phyloP scores from a whole-genome alignment of 768 basidiomycete genomes.

The Boletus tylopilopsis region DNA sequence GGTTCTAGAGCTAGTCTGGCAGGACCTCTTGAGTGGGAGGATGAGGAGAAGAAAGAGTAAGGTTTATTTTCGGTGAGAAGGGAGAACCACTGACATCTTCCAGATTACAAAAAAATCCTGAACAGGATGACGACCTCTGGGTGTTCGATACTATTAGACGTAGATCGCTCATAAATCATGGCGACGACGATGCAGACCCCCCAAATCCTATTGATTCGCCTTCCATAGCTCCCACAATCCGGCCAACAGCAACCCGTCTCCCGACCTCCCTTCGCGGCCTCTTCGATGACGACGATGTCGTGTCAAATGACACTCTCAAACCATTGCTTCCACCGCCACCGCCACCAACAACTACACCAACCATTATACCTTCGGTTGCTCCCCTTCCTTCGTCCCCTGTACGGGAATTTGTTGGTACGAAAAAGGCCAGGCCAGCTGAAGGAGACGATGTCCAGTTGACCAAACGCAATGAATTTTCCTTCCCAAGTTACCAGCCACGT shows the following conservation, averaged over 20 bases:
- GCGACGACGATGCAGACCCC: constrained; percentile 23
- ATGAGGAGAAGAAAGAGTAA: constrained; percentile 57
- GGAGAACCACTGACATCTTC: constrained; percentile 5
- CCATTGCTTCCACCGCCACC: constrained; percentile 32
- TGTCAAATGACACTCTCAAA: constrained; percentile 40
- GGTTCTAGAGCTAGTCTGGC: constrained; percentile 78
- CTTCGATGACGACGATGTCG: constrained; percentile 63
- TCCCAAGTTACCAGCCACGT: constrained; percentile 56
- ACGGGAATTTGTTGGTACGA: constrained; percentile 32
- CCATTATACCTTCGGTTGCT: constrained; percentile 22
- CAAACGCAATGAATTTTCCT: constrained; percentile 50
- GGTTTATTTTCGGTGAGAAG: not conserved
- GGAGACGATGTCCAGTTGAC: constrained; percentile 41
- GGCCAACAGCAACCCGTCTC: constrained; percentile 48
- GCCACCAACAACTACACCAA: constrained; percentile 25
- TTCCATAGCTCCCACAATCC: constrained; percentile 42
- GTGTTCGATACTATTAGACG: constrained; percentile 73
- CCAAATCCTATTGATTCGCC: constrained; percentile 12
- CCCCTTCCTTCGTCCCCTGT: constrained; percentile 35
- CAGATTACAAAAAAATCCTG: constrained; percentile 19
- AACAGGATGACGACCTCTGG: constrained; percentile 49
- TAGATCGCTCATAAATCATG: constrained; percentile 27
- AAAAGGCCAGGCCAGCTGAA: constrained; percentile 30
- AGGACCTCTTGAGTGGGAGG: constrained; percentile 68
- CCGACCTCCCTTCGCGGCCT: constrained; percentile 77